Conservation (phyloP, 2,329 filamentous ascomycete genomes). For the Trichoderma aggressivum region DNA sequence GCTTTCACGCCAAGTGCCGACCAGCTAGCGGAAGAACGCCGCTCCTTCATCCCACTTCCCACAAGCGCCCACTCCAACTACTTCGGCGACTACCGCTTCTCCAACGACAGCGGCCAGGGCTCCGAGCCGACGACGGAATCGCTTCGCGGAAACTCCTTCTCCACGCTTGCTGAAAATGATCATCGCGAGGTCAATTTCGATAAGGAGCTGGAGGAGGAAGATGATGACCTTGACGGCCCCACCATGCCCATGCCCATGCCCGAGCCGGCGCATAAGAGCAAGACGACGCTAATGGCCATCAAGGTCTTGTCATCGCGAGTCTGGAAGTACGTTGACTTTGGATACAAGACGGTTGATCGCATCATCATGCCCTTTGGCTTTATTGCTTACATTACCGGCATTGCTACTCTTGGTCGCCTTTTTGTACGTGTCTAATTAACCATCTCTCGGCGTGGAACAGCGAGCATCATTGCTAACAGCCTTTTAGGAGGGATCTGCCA, state of each 20-base stretch:
- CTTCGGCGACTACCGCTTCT: constrained; percentile 52
- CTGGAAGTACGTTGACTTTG: constrained; percentile 55
- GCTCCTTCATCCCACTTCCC: constrained; percentile 61
- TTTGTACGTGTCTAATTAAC: constrained; percentile 59
- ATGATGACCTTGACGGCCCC: constrained; percentile 29
- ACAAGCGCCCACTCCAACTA: constrained; percentile 49
- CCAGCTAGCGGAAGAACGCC: constrained; percentile 43
- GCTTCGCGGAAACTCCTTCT: constrained; percentile 61
- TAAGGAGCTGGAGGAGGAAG: constrained; percentile 50
- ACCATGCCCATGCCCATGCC: constrained; percentile 21
- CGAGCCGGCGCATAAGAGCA: constrained; percentile 41
- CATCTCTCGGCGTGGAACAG: not conserved
- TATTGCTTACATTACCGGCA: constrained; percentile 66
- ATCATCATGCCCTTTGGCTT: constrained; percentile 77
- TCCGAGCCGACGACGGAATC: constrained; percentile 68
- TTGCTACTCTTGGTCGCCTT: constrained; percentile 75
- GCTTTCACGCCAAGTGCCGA: not conserved
- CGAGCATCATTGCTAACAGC: not conserved
- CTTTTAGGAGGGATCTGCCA: constrained; percentile 58
- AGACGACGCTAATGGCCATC: constrained; percentile 53
- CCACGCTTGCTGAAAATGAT: constrained; percentile 42
- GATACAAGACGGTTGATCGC: constrained; percentile 70
- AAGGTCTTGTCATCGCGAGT: constrained; percentile 53
- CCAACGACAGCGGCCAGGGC: constrained; percentile 70
- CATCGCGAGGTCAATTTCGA: constrained; percentile 31